Evolutionary conservation across 306 rosid genomes (phyloP).

Genomic region (Sicyos edulis): DNA sequence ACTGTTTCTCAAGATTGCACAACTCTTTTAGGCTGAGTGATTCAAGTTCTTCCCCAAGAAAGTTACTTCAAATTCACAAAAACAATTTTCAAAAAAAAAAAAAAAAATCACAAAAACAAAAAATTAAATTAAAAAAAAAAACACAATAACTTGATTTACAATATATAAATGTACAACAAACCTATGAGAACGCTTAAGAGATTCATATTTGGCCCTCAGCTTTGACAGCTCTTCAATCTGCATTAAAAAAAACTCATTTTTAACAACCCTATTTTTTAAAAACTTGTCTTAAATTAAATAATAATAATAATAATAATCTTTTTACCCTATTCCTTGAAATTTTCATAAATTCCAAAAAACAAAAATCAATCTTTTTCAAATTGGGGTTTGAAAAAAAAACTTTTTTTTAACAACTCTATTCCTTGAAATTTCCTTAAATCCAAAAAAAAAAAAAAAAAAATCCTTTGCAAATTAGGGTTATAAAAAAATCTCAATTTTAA

Average conservation of each 20-base stretch:
- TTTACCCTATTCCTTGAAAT: neutral
- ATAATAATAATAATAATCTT: too few species aligned
- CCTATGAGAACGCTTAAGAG: constrained; percentile 67
- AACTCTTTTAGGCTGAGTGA: constrained; percentile 50
- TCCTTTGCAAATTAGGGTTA: too few species aligned
- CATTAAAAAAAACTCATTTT: constrained; percentile 14
- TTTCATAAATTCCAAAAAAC: too few species aligned
- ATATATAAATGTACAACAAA: neutral
- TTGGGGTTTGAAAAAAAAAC: too few species aligned
- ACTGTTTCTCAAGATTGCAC: constrained; percentile 53
- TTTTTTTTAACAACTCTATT: too few species aligned
- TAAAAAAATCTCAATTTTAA: too few species aligned
- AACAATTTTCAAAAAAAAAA: neutral
- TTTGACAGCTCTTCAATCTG: constrained; percentile 45
- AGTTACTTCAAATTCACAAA: constrained; percentile 40
- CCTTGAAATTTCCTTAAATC: too few species aligned
- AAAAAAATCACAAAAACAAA: neutral
- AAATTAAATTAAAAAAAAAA: neutral
- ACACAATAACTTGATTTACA: neutral
- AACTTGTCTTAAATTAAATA: too few species aligned
- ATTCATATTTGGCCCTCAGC: constrained; percentile 46
- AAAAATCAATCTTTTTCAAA: too few species aligned
- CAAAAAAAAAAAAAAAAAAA: too few species aligned
- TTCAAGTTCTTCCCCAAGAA: constrained; percentile 73
- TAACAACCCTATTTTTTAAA: neutral